These are phyloP conservation scores for Trichoderma asperelloides DNA, from an alignment of 495 filamentous ascomycete genomes.

Conservation along the genomic window DNA sequence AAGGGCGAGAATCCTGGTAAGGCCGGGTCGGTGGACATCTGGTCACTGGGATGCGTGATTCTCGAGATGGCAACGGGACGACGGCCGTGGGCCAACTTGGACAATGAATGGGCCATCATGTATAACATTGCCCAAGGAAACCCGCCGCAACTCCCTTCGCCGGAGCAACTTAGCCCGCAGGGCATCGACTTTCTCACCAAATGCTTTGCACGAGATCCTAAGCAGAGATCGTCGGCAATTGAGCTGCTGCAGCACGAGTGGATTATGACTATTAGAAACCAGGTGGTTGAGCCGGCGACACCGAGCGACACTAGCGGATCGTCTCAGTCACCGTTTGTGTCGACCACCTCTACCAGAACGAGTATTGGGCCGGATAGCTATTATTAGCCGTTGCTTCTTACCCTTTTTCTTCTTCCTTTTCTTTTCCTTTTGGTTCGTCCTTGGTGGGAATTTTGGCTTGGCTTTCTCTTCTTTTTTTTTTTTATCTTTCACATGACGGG, in stretches of 20 bases:
- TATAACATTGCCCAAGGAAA: constrained; percentile 99
- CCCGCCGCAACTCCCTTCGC: constrained; percentile 68
- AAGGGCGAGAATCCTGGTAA: constrained; percentile 70
- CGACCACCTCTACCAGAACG: constrained; percentile 9
- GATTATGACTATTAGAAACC: constrained; percentile 60
- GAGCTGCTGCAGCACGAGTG: constrained; percentile 94
- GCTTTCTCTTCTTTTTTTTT: neutral
- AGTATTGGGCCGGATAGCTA: constrained; percentile 4
- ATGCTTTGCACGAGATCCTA: constrained; percentile 83
- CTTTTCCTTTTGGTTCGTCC: neutral
- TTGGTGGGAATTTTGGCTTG: neutral
- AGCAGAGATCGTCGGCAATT: constrained; percentile 67
- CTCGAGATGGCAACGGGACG: constrained; percentile 95
- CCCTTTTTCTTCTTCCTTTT: neutral
- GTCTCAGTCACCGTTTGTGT: constrained; percentile 26
- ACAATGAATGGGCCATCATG: constrained; percentile 99
- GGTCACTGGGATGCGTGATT: constrained; percentile 95
- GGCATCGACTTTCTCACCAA: constrained; percentile 83
- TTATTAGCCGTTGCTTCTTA: neutral
- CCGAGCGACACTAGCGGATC: constrained; percentile 39
- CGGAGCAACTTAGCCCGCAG: constrained; percentile 72
- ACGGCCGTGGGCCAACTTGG: constrained; percentile 90
- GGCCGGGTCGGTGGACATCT: constrained; percentile 85
- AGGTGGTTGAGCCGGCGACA: constrained; percentile 46
- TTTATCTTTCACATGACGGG: neutral